Conservation (phyloP, 371 early-diverging fungal species). For the Rhizopus sp. region DNA sequence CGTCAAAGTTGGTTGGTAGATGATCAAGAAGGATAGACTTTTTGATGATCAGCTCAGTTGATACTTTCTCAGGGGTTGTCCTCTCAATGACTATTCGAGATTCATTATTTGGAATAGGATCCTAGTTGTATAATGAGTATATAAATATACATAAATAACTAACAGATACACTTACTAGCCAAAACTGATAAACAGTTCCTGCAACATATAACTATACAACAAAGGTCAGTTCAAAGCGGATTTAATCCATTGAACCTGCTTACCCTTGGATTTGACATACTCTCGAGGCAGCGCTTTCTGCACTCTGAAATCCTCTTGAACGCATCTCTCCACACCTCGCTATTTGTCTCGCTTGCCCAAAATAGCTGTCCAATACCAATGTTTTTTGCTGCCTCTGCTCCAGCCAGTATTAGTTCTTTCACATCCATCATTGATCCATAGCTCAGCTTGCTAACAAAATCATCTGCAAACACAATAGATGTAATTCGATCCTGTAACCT, state of each 20-base stretch:
- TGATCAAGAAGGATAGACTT: slow-evolving; percentile 39
- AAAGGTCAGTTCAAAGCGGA: neutral
- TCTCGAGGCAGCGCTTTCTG: slow-evolving; percentile 29
- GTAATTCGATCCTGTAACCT: slow-evolving; percentile 33
- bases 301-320: slow-evolving; percentile 36
- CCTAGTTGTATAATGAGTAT: slow-evolving; percentile 11
- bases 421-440: slow-evolving; percentile 51
- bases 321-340: slow-evolving; percentile 30
- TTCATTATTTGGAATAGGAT: slow-evolving; percentile 35
- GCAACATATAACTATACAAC: slow-evolving; percentile 38
- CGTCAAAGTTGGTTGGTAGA: slow-evolving; percentile 42
- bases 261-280: slow-evolving; percentile 36
- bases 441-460: slow-evolving; percentile 46
- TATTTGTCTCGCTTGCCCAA: slow-evolving; percentile 25
- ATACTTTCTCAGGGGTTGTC: slow-evolving; percentile 33
- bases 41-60: slow-evolving; percentile 33
- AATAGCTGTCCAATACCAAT: slow-evolving; percentile 32
- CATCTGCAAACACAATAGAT: slow-evolving; percentile 46
- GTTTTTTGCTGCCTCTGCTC: slow-evolving; percentile 38
- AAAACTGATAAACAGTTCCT: slow-evolving; percentile 45
- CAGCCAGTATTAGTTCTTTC: slow-evolving; percentile 41
- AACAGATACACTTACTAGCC: slow-evolving; percentile 23
- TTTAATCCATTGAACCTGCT: neutral
- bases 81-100: slow-evolving; percentile 43
- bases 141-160: neutral